phyloP scores from a whole-genome alignment of 2,329 filamentous ascomycete genomes.

The Talaromyces sp. region DNA sequence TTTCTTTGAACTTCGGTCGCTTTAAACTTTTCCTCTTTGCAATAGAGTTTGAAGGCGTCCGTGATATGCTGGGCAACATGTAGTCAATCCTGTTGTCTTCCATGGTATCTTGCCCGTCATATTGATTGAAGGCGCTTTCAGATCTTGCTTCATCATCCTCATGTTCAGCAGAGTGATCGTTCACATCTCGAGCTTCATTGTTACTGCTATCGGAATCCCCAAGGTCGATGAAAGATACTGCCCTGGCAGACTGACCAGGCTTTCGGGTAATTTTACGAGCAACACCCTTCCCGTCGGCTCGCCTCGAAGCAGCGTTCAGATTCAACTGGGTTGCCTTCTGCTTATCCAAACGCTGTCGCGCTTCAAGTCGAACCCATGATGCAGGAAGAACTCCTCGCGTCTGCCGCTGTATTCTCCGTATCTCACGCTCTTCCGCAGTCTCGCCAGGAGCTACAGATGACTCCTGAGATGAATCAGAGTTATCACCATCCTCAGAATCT shows the following conservation, averaged over 20 bases:
- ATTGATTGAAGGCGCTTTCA: conserved; percentile 12
- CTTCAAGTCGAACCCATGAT: conserved; percentile 49
- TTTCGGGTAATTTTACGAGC: conserved; percentile 36
- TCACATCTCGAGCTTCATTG: conserved; percentile 1
- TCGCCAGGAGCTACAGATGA: conserved; percentile 24
- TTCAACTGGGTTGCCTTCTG: conserved; percentile 22
- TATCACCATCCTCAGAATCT: conserved; percentile 20
- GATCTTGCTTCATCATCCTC: not conserved
- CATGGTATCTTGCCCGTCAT: conserved; percentile 35
- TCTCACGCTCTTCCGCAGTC: conserved; percentile 27
- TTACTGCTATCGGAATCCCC: conserved; percentile 29
- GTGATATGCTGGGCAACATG: conserved; percentile 38
- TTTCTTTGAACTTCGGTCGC: conserved; percentile 20
- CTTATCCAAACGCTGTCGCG: conserved; percentile 35
- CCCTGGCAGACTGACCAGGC: conserved; percentile 14
- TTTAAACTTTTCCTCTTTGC: conserved; percentile 17
- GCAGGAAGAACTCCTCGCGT: conserved; percentile 54
- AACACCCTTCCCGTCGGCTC: conserved; percentile 36
- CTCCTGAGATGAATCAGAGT: conserved; percentile 22
- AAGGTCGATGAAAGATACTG: conserved; percentile 29
- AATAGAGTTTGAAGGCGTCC: conserved; percentile 17
- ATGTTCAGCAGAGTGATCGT: not conserved
- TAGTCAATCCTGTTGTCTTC: conserved; percentile 49
- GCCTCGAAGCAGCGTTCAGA: conserved; percentile 22
- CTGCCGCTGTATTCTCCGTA: conserved; percentile 41